These are phyloP conservation scores for Rhododendron molle DNA, from an alignment of 148 eudicot genomes.

Conservation along the genomic window DNA sequence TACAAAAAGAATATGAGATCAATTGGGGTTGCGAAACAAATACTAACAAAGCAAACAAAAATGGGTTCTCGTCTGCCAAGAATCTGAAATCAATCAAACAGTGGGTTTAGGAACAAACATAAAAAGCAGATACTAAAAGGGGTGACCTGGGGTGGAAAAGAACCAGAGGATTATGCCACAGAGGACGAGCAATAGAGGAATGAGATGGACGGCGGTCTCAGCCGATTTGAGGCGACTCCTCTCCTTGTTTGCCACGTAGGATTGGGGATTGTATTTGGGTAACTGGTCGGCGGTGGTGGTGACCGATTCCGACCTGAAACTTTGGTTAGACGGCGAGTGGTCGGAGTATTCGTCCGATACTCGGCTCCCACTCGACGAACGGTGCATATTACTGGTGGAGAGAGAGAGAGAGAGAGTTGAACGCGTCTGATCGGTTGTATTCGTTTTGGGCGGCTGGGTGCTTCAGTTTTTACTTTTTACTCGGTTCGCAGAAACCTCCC, in stretches of 20 bases:
- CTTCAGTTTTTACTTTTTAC: no score
- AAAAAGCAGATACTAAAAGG: background rate
- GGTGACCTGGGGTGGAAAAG: constrained; percentile 59
- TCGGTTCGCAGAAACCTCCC: no score
- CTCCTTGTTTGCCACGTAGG: constrained; percentile 47
- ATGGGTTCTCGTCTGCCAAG: background rate
- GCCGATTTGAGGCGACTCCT: constrained; percentile 53
- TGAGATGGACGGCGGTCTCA: constrained; percentile 63
- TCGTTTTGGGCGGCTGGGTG: no score
- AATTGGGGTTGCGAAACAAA: background rate
- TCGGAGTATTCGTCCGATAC: constrained; percentile 54
- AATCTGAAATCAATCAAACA: background rate
- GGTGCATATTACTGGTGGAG: constrained; percentile 34
- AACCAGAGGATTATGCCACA: constrained; percentile 67
- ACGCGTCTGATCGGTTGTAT: no score
- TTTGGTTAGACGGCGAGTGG: constrained; percentile 21
- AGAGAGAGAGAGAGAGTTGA: background rate
- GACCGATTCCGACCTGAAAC: constrained; percentile 3
- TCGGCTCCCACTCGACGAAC: constrained; percentile 57
- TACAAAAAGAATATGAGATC: background rate
- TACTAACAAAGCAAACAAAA: background rate
- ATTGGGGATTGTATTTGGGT: constrained; percentile 46
- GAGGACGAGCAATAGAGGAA: constrained; percentile 57
- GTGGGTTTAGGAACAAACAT: no score
- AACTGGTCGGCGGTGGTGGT: constrained; percentile 20